Evolutionary conservation across 2,329 filamentous ascomycete genomes (phyloP), one percentile per base, ranked within the genome.

Genomic region (Stemphylium vesicarium): DNA sequence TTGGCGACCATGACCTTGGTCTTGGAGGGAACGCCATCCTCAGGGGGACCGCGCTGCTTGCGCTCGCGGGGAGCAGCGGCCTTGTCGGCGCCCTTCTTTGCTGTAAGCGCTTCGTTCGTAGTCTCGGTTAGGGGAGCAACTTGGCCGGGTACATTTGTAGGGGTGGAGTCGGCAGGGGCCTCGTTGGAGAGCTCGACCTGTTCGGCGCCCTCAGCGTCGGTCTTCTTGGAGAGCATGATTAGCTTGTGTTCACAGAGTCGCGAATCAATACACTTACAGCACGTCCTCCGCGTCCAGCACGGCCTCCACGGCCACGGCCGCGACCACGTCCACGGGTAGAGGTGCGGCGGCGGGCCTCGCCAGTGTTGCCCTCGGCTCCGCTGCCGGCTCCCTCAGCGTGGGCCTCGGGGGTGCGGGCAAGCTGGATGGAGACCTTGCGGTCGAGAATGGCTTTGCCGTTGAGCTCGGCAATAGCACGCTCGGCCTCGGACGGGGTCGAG

Each of bases 1-100:
- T 99, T 99, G 75, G 95, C 95, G 74, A 99, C 95, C 95, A 99
- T 99, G 81, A 99, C 73, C 90, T 99, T 99, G 80, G 91, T 98
- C 89, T 97, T 97, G 80, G 94, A 98, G 65, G 95, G 89, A 74
- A 99, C 91, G 69, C 95, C 95, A 77, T 99, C 94, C 79, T 96
- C 94, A 57, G 95, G 95, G 64, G 95, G 95, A 62, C 95, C 95
- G 78, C 95, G 93, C 86, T 97, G 87, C 81, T 87, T 88, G 77
- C 85, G 85, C 69, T 84, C 80, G 68, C 80, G 81, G 62, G 79
- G 71, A 71, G 76, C 76, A 63, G 75, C 72, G 55, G 68, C 62
- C 74, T 80, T 79, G 68, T 80, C 77, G 59, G 82, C 82, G 60
- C 76, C 78, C 72, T 79, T 80, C 49, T 75, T 74, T 75, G 84